phyloP scores from a whole-genome alignment of 1,284 basidiomycete genomes.

The Leccinum pachyderme region DNA sequence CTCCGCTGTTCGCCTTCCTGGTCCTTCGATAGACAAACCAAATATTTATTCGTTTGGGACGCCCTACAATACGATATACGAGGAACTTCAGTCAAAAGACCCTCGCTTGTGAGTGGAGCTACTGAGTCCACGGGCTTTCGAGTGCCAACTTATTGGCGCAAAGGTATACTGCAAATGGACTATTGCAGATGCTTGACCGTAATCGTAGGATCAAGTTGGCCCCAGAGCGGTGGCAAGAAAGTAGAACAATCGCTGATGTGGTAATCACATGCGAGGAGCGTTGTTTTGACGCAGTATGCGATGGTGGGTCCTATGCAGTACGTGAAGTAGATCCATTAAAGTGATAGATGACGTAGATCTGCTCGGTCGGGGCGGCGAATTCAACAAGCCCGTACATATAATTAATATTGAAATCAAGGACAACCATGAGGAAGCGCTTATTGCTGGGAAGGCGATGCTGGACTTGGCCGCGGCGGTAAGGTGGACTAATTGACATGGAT shows the following conservation, averaged over 20 bases:
- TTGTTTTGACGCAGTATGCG: slow-evolving; percentile 98
- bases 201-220: slow-evolving; percentile 91
- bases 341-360: slow-evolving; percentile 61
- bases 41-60: slow-evolving; percentile 98
- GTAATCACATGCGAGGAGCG: slow-evolving; percentile 99
- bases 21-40: slow-evolving; percentile 95
- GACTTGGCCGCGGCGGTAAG: slow-evolving; percentile 90
- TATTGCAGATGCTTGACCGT: slow-evolving; percentile 97
- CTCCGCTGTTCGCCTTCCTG: slow-evolving; percentile 94
- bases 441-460: slow-evolving; percentile 93
- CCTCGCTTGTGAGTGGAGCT: slow-evolving; percentile 65
- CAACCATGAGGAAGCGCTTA: slow-evolving; percentile 96
- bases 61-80: slow-evolving; percentile 96
- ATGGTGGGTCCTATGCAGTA: slow-evolving; percentile 59
- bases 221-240: slow-evolving; percentile 97
- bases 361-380: slow-evolving; percentile 84
- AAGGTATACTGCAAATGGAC: slow-evolving; percentile 93
- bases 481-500: slow-evolving; percentile 5
- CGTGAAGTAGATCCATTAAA: slow-evolving; percentile 10
- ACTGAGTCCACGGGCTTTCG: neutral
- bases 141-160: slow-evolving; percentile 15
- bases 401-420: slow-evolving; percentile 99
- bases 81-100: slow-evolving; percentile 90
- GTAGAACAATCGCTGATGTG: slow-evolving; percentile 82
- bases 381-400: slow-evolving; percentile 91